phyloP scores from a whole-genome alignment of 768 basidiomycete species.

The Podaxis sp. region DNA sequence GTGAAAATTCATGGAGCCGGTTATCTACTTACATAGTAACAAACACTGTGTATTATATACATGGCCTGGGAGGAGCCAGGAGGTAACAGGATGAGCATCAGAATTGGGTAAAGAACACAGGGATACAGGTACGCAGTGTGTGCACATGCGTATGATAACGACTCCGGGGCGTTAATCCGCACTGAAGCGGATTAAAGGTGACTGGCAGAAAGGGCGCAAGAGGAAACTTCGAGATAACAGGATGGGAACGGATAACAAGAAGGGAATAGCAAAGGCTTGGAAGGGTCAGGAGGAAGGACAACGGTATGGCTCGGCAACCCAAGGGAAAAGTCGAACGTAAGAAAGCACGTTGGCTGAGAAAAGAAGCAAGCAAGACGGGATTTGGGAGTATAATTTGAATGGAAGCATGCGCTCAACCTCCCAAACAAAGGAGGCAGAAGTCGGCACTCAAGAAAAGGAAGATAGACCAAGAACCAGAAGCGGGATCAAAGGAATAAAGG shows the following conservation, averaged over 20 bases:
- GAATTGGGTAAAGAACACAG: background rate
- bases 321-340: background rate
- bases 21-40: background rate
- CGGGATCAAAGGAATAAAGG: background rate
- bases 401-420: constrained; percentile 1
- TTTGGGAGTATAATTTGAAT: background rate
- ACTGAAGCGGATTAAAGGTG: background rate
- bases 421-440: background rate
- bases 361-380: background rate
- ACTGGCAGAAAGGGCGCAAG: background rate
- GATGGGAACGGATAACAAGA: background rate
- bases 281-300: background rate
- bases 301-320: background rate
- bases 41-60: background rate
- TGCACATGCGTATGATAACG: background rate
- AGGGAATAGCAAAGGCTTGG: background rate
- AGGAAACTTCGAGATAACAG: background rate
- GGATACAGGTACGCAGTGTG: background rate
- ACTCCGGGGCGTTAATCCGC: background rate
- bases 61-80: background rate
- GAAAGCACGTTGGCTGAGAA: background rate
- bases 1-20: background rate
- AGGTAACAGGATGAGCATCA: background rate
- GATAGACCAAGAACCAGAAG: background rate
- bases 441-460: background rate